Conservation (phyloP, 345 rosid species). For the Nasturtium officinale region DNA sequence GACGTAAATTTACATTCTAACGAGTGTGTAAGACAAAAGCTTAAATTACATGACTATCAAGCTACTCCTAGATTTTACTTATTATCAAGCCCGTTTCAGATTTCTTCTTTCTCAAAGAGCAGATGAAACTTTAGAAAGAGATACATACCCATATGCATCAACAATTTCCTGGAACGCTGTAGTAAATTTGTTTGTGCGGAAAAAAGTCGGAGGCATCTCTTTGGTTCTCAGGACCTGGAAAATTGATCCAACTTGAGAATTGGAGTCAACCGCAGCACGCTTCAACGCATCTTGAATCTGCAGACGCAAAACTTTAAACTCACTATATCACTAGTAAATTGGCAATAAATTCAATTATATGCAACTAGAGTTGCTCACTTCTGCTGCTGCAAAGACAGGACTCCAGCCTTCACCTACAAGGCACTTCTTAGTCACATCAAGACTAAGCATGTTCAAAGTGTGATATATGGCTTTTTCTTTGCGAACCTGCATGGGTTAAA, state of each 20-base stretch:
- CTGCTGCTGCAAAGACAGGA: conserved; percentile 85
- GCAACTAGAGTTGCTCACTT: conserved; percentile 50
- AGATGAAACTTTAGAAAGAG: conserved; percentile 33
- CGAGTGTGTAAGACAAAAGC: neutral
- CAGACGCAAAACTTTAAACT: conserved; percentile 35
- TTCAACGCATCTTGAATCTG: conserved; percentile 96
- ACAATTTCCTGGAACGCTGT: conserved; percentile 95
- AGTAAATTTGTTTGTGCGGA: conserved; percentile 87
- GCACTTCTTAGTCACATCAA: conserved; percentile 94
- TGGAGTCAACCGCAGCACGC: conserved; percentile 89
- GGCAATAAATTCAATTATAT: conserved; percentile 1
- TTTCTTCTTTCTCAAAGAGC: conserved; percentile 19
- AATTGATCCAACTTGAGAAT: conserved; percentile 92
- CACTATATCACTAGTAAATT: conserved; percentile 15
- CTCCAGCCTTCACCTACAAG: conserved; percentile 98
- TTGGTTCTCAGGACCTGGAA: conserved; percentile 81
- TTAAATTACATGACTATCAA: neutral
- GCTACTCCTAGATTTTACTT: conserved; percentile 4
- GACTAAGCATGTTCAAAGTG: conserved; percentile 93
- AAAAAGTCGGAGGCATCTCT: conserved; percentile 90
- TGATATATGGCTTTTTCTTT: conserved; percentile 90
- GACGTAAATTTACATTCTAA: neutral
- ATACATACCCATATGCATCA: conserved; percentile 91
- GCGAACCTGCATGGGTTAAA: conserved; percentile 60
- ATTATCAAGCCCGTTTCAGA: neutral